Conservation (phyloP, 1,284 basidiomycete genomes). For the Hypsizygus ulmarius region DNA sequence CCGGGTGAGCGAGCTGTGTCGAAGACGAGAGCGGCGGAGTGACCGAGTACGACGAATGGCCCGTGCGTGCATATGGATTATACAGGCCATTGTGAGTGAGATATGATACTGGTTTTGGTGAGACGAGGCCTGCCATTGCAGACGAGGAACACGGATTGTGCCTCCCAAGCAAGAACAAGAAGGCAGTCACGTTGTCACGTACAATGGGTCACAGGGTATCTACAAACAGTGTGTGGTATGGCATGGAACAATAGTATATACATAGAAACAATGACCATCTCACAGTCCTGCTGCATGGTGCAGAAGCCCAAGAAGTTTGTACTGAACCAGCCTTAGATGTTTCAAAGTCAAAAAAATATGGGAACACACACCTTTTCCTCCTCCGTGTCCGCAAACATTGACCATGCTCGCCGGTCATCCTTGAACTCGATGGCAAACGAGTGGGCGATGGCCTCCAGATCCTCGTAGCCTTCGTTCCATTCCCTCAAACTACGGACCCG, state of each 20-base stretch:
- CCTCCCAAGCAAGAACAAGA: constrained; percentile 10
- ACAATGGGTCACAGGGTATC: constrained; percentile 14
- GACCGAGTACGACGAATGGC: constrained; percentile 46
- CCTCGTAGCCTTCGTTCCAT: constrained; percentile 72
- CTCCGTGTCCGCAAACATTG: constrained; percentile 63
- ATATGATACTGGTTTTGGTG: constrained; percentile 64
- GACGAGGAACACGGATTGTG: constrained; percentile 17
- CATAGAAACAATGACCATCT: constrained; percentile 14
- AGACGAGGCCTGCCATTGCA: constrained; percentile 56
- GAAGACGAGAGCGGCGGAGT: constrained; percentile 44
- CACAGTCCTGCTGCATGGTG: constrained; percentile 41
- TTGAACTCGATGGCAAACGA: constrained; percentile 68
- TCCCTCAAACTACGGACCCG: constrained; percentile 51
- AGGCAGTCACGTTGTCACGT: constrained; percentile 18
- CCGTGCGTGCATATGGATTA: constrained; percentile 46
- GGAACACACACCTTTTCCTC: constrained; percentile 57
- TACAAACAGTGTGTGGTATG: neutral
- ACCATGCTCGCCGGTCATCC: constrained; percentile 48
- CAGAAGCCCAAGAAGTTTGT: constrained; percentile 41
- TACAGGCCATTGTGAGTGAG: constrained; percentile 51
- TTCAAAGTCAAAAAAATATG: neutral
- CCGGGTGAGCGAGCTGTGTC: constrained; percentile 43
- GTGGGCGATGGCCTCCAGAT: constrained; percentile 64
- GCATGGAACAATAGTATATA: constrained; percentile 1
- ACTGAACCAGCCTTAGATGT: constrained; percentile 23